A percentile compares a stretch with the other conserved stretches of the same genome.
Conservation (phyloP, 495 filamentous ascomycete genomes). For the Achaetomiella virescens region DNA sequence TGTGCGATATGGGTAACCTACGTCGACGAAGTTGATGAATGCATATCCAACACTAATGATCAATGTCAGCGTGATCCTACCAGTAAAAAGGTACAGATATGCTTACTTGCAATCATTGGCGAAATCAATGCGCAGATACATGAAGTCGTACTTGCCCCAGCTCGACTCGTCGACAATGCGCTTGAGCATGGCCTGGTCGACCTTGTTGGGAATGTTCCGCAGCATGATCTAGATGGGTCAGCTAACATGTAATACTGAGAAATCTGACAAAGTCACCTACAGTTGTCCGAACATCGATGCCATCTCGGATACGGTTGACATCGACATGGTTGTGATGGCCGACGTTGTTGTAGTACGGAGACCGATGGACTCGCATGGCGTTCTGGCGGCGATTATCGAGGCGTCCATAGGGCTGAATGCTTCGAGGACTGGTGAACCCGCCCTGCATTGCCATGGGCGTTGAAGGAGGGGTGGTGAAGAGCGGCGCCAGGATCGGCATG, state of each 20-base stretch:
- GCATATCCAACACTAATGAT: conserved; percentile 82
- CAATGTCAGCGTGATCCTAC: conserved; percentile 22
- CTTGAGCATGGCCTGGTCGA: conserved; percentile 76
- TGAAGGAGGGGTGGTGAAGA: conserved; percentile 29
- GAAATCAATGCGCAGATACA: conserved; percentile 93
- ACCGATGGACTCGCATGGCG: conserved; percentile 33
- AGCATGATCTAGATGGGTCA: conserved; percentile 73
- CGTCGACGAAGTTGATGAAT: conserved; percentile 90
- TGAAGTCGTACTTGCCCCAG: conserved; percentile 81
- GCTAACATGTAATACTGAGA: not conserved
- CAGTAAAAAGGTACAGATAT: not conserved
- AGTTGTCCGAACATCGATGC: conserved; percentile 66
- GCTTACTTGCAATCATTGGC: conserved; percentile 83
- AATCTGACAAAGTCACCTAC: conserved; percentile 38
- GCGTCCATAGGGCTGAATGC: conserved; percentile 25
- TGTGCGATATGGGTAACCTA: conserved; percentile 36
- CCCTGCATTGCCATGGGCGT: conserved; percentile 29
- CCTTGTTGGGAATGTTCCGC: conserved; percentile 89
- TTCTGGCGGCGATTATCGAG: conserved; percentile 35
- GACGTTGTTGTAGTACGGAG: conserved; percentile 37
- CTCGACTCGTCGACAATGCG: conserved; percentile 70
- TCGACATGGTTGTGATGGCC: conserved; percentile 63
- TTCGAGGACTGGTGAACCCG: conserved; percentile 27
- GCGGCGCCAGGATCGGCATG: conserved; percentile 21
- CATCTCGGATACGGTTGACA: conserved; percentile 55